Base-by-base conservation (phyloP, 345 rosid species). In the Boechera retrofracta region DNA sequence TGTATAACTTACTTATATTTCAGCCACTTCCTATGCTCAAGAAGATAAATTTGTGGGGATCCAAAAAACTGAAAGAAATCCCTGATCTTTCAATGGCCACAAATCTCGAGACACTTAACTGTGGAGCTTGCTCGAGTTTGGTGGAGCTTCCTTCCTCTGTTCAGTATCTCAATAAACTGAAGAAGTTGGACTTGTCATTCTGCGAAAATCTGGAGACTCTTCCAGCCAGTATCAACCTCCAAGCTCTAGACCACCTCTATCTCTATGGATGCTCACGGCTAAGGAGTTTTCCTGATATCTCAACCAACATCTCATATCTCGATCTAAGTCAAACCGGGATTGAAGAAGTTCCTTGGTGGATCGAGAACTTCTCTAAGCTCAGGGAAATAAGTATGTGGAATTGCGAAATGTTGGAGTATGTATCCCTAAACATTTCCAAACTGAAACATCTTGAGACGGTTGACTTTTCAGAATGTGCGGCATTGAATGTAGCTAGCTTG, bases 361-460 rank as follows among this genome's bases (percentile, higher is more conserved):
- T 21, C 2, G 56, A 52, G 56, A 52, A 24, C 5, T 21, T 52
- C 56, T 3, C 56, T 10, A 9, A 1, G 13, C 56, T 52, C 6
- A 21, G 0, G 4, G 0, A 1, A 0, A 4, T 51, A 51, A 0
- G 7, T 1, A 51, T 51, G 29, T 0, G 26, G 12, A 1, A 31
- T 31, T 51, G 55, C 29, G 6, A 24, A 0, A 51, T 18, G 1
- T 21, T 51, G 8, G 2, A 18, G 4, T 7, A 1, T 51, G 56
- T 51, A 51, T 9, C 11, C 56, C 13, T 52, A 52, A 21, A 52
- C 56, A 24, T 52, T 52, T 52, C 56, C 12, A 52, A 21, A 10
- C 13, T 52, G 13, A 21, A 52, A 52, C 56, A 4, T 9, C 56
- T 52, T 1, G 12, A 10, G 56, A 0, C 0, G 1, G 31, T 24